Percentiles rank a stretch among this genome's conserved stretches.
phyloP scores from a whole-genome alignment of 2,329 filamentous ascomycete species.

The Ophiostoma himal-ulmi region DNA sequence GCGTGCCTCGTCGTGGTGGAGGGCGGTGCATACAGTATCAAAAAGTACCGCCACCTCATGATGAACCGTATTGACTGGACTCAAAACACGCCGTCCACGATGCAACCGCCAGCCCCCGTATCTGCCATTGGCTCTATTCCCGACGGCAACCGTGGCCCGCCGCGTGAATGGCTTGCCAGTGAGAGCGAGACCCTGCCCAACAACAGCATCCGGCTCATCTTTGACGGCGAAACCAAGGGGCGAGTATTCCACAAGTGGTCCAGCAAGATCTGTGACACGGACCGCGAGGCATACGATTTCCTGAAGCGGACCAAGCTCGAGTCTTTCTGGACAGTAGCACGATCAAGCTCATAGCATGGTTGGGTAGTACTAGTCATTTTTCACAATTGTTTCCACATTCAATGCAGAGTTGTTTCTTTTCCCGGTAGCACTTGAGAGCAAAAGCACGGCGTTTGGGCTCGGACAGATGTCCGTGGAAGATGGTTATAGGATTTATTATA shows the following conservation, averaged over 20 bases:
- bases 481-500: background rate
- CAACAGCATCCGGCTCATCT: constrained; percentile 79
- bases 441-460: constrained; percentile 7
- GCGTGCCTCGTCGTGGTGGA: constrained; percentile 89
- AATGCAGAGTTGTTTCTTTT: background rate
- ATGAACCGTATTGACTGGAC: constrained; percentile 91
- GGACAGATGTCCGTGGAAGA: background rate
- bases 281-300: constrained; percentile 77
- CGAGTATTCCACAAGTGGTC: constrained; percentile 82
- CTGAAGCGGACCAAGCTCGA: constrained; percentile 82
- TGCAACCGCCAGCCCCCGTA: constrained; percentile 15
- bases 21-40: constrained; percentile 76
- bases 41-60: constrained; percentile 88
- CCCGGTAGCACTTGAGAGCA: background rate
- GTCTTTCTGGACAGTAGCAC: constrained; percentile 88
- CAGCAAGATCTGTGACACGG: constrained; percentile 86
- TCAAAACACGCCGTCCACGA: constrained; percentile 65
- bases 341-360: constrained; percentile 36
- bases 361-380: background rate
- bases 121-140: constrained; percentile 7
- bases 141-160: constrained; percentile 52
- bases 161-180: constrained; percentile 70
- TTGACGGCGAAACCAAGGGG: constrained; percentile 81
- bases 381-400: background rate
- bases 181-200: constrained; percentile 74